Conservation (phyloP, 208 protist genomes). For the Trichomonas gallinae region DNA sequence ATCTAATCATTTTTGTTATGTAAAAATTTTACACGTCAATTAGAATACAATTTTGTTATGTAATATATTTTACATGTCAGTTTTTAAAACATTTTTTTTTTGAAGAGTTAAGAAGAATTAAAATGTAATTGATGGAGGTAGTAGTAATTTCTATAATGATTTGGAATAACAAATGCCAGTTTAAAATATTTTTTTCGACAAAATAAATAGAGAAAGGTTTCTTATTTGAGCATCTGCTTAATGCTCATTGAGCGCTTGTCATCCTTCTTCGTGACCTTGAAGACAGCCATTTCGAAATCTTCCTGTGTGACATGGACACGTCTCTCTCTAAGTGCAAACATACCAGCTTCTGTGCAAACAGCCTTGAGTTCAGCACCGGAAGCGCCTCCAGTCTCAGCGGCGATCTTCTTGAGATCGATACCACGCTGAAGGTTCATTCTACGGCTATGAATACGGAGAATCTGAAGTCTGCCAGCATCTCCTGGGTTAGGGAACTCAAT, state of each 20-base stretch:
- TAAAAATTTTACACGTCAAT: too few relatives aligned
- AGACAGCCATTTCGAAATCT: slow-evolving; percentile 98
- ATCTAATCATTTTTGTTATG: too few relatives aligned
- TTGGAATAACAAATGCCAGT: not conserved
- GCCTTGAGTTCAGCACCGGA: slow-evolving; percentile 89
- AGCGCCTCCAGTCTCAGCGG: slow-evolving; percentile 77
- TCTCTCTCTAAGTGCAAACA: slow-evolving; percentile 97
- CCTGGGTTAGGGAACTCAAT: slow-evolving; percentile 46
- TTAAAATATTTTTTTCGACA: not conserved
- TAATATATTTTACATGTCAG: too few relatives aligned
- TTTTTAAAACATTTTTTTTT: too few relatives aligned
- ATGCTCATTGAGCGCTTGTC: not conserved
- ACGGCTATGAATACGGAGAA: slow-evolving; percentile 97
- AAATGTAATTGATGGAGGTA: not conserved
- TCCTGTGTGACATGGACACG: slow-evolving; percentile 98
- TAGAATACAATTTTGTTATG: too few relatives aligned
- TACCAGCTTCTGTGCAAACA: slow-evolving; percentile 79
- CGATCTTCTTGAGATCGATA: slow-evolving; percentile 82
- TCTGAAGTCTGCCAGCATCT: slow-evolving; percentile 71
- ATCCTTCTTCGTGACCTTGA: slow-evolving; percentile 66
- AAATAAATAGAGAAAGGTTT: not conserved
- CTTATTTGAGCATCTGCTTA: slow-evolving; percentile 21
- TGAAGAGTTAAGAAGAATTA: not conserved
- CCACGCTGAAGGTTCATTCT: slow-evolving; percentile 98
- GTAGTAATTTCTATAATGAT: not conserved